These are phyloP conservation scores for Dactylonectria estremocensis DNA, from an alignment of 2,329 filamentous ascomycete species.

Conservation along the genomic window DNA sequence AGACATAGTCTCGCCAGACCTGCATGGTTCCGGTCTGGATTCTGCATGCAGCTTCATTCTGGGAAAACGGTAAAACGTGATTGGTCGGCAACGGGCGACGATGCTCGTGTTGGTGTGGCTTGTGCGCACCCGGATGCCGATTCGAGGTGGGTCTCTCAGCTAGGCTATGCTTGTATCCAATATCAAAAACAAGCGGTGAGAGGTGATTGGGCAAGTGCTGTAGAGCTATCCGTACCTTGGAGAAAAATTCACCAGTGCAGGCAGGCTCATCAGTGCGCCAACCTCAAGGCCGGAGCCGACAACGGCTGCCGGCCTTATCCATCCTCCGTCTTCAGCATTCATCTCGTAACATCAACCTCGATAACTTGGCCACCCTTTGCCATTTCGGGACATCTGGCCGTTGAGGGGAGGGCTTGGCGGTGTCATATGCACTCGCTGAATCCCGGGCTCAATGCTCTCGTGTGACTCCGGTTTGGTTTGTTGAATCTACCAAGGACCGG, in stretches of 20 bases:
- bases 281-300: constrained; percentile 42
- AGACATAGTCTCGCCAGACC: constrained; percentile 6
- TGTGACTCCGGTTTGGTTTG: constrained; percentile 6
- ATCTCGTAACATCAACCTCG: constrained; percentile 43
- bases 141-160: constrained; percentile 39
- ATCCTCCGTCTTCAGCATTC: constrained; percentile 20
- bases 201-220: constrained; percentile 37
- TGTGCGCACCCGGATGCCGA: constrained; percentile 36
- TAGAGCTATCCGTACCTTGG: constrained; percentile 32
- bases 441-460: constrained; percentile 4
- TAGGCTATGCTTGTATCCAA: constrained; percentile 44
- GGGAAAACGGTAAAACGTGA: constrained; percentile 34
- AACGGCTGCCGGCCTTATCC: constrained; percentile 27
- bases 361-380: constrained; percentile 19
- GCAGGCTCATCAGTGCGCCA: constrained; percentile 3
- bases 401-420: constrained; percentile 15
- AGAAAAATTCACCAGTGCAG: constrained; percentile 39
- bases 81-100: constrained; percentile 37
- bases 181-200: constrained; percentile 18
- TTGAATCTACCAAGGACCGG: constrained; percentile 11
- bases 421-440: constrained; percentile 10
- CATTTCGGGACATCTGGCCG: constrained; percentile 5
- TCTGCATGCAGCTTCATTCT: constrained; percentile 41
- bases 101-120: constrained; percentile 36
- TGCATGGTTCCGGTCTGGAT: constrained; percentile 30